phyloP scores from a whole-genome alignment of 2,329 filamentous ascomycete genomes.

The Monilinia fructicola region DNA sequence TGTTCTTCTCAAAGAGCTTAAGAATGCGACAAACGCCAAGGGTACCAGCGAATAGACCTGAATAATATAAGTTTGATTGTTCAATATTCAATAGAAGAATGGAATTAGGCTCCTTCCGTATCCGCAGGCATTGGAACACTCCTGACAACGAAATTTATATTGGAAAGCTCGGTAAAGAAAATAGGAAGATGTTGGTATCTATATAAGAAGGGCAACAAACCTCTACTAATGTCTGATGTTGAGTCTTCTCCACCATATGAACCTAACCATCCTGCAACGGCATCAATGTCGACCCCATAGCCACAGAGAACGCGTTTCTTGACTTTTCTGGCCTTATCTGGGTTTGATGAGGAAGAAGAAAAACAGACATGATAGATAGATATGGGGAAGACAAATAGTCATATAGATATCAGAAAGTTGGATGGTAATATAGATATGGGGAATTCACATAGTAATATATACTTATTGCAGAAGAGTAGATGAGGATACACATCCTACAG shows the following conservation, averaged over 20 bases:
- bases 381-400: constrained; percentile 2
- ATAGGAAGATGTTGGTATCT: neutral
- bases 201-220: constrained; percentile 41
- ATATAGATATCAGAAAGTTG: neutral
- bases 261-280: constrained; percentile 74
- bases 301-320: constrained; percentile 55
- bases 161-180: too few relatives aligned
- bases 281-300: constrained; percentile 73
- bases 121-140: neutral
- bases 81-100: neutral
- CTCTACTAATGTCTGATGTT: constrained; percentile 69
- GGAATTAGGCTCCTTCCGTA: neutral
- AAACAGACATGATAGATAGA: neutral
- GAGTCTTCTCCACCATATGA: constrained; percentile 73
- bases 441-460: too few relatives aligned
- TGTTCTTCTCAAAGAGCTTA: constrained; percentile 69
- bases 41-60: constrained; percentile 66
- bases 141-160: neutral
- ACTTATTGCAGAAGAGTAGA: too few relatives aligned
- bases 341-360: neutral
- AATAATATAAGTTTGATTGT: neutral
- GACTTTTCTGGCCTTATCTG: constrained; percentile 39
- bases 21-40: constrained; percentile 64
- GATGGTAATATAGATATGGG: too few relatives aligned
- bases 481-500: neutral